phyloP scores from a whole-genome alignment of 179 eudicot species.

The Dionaea muscipula region DNA sequence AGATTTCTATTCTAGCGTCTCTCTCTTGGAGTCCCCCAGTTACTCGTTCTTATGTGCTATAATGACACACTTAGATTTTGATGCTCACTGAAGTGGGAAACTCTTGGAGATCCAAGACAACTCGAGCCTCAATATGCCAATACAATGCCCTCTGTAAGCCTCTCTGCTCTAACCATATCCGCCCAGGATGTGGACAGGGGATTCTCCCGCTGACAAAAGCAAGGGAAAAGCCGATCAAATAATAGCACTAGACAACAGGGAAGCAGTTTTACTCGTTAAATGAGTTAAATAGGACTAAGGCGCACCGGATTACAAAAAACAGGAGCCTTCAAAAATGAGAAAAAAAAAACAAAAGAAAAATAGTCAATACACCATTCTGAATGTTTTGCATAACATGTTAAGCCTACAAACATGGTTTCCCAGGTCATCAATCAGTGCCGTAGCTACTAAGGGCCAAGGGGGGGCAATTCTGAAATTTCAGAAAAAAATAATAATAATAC shows the following conservation, averaged over 20 bases:
- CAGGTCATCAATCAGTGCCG: too few relatives aligned
- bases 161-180: slow-evolving; percentile 95
- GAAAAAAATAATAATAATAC: too few relatives aligned
- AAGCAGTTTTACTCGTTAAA: not conserved
- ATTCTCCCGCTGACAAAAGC: slow-evolving; percentile 58
- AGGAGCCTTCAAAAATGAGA: too few relatives aligned
- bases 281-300: not conserved
- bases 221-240: slow-evolving; percentile 14
- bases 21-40: not conserved
- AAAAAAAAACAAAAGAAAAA: too few relatives aligned
- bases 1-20: not conserved
- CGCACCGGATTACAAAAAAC: too few relatives aligned
- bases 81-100: slow-evolving; percentile 49
- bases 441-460: too few relatives aligned
- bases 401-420: too few relatives aligned
- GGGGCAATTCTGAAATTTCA: too few relatives aligned
- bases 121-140: slow-evolving; percentile 99
- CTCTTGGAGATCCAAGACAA: slow-evolving; percentile 94
- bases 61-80: slow-evolving; percentile 4
- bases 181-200: slow-evolving; percentile 90
- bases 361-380: too few relatives aligned
- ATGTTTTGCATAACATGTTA: too few relatives aligned
- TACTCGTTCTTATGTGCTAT: not conserved
- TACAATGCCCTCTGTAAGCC: slow-evolving; percentile 84
- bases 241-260: not conserved